Evolutionary conservation across 139 green algal genomes (phyloP).

Genomic region (Volvox africanus): DNA sequence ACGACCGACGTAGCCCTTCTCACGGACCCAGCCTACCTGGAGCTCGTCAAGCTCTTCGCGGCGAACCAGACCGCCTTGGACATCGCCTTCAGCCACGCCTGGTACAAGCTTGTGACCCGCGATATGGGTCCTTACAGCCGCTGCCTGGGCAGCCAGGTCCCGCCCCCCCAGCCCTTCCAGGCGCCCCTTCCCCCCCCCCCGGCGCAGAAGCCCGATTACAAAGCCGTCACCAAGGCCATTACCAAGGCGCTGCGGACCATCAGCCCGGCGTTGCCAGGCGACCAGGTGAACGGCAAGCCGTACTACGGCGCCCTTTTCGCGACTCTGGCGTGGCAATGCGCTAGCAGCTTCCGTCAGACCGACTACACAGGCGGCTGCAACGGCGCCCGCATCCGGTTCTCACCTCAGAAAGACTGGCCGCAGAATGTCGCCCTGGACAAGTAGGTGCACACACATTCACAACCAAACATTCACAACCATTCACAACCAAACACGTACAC

Average conservation of each 20-base stretch:
- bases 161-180: slow-evolving; percentile 59
- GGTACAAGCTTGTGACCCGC: slow-evolving; percentile 55
- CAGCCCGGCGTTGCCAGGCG: neutral
- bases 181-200: slow-evolving; percentile 49
- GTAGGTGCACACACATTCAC: neutral
- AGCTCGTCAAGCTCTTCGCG: slow-evolving; percentile 47
- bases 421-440: slow-evolving; percentile 48
- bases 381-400: slow-evolving; percentile 58
- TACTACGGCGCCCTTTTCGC: slow-evolving; percentile 55
- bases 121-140: slow-evolving; percentile 49
- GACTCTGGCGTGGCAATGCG: slow-evolving; percentile 58
- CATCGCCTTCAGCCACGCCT: slow-evolving; percentile 47
- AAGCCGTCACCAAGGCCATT: slow-evolving; percentile 3
- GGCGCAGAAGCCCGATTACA: slow-evolving; percentile 7
- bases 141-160: slow-evolving; percentile 28
- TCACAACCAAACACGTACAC: too few relatives aligned
- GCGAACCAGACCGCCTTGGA: slow-evolving; percentile 38
- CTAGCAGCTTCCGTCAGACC: slow-evolving; percentile 57
- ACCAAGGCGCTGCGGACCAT: neutral
- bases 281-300: slow-evolving; percentile 31
- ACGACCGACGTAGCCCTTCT: slow-evolving; percentile 61
- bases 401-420: slow-evolving; percentile 59
- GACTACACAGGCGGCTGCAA: slow-evolving; percentile 66
- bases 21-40: slow-evolving; percentile 45
- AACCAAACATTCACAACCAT: too few relatives aligned